These are phyloP conservation scores for Pichia sp. DNA, from an alignment of 1,139 yeast species.

Conservation along the genomic window DNA sequence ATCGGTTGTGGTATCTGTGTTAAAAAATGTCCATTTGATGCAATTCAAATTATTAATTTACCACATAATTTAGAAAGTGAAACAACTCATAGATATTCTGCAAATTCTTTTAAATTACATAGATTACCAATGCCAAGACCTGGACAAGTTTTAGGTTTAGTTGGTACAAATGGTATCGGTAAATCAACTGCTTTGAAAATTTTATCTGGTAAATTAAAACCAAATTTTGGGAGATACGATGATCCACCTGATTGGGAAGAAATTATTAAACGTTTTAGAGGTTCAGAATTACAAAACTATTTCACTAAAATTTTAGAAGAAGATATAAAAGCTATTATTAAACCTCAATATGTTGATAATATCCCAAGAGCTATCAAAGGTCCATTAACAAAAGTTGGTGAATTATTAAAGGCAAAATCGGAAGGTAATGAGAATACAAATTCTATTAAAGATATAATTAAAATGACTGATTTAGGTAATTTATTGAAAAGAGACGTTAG, in stretches of 20 bases:
- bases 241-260: constrained; percentile 98
- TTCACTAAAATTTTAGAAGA: constrained; percentile 92
- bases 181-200: constrained; percentile 97
- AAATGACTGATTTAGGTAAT: constrained; percentile 62
- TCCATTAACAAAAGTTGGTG: constrained; percentile 81
- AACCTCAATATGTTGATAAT: constrained; percentile 97
- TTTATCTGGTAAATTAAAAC: constrained; percentile 97
- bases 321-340: constrained; percentile 86
- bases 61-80: constrained; percentile 91
- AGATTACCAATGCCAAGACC: constrained; percentile 98
- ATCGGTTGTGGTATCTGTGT: constrained; percentile 99
- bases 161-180: constrained; percentile 99
- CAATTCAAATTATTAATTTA: constrained; percentile 87
- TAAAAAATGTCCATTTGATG: constrained; percentile 96
- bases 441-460: constrained; percentile 45
- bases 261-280: constrained; percentile 83
- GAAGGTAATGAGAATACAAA: constrained; percentile 58
- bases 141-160: constrained; percentile 95
- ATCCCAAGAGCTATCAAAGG: constrained; percentile 94
- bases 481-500: constrained; percentile 79
- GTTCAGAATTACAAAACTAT: constrained; percentile 93
- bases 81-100: constrained; percentile 95
- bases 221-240: constrained; percentile 87
- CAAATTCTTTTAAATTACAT: constrained; percentile 94
- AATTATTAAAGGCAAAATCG: constrained; percentile 64